These are phyloP conservation scores for Irineochytrium annulatum DNA, from an alignment of 192 early-diverging fungal species.

Conservation along the genomic window DNA sequence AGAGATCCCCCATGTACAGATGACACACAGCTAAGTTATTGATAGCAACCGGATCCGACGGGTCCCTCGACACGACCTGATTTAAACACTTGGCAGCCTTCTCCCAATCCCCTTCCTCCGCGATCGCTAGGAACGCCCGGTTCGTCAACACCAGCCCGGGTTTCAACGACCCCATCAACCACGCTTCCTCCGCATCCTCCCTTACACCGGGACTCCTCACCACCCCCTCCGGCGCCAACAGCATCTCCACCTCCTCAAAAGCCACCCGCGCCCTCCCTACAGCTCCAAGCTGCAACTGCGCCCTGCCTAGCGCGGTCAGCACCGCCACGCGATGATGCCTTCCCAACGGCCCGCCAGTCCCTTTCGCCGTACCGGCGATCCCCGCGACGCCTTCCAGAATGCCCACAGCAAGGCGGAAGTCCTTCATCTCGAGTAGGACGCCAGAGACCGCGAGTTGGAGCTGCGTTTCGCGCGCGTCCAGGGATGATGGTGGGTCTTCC, in stretches of 20 bases:
- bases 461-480: neutral
- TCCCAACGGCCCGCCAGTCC: too few relatives aligned
- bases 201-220: neutral
- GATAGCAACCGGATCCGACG: conserved; percentile 11
- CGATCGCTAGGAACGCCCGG: neutral
- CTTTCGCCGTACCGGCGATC: too few relatives aligned
- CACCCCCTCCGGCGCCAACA: too few relatives aligned
- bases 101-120: neutral
- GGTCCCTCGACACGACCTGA: neutral
- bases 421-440: neutral
- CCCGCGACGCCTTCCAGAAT: neutral
- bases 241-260: neutral
- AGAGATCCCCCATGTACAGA: conserved; percentile 42
- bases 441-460: neutral
- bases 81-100: neutral
- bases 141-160: neutral
- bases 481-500: too few relatives aligned
- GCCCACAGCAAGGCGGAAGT: neutral
- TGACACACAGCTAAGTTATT: conserved; percentile 46
- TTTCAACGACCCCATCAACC: conserved; percentile 3
- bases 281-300: neutral
- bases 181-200: neutral
- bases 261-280: neutral
- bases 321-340: neutral
- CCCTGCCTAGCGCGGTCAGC: neutral